Evolutionary conservation across 805 yeast genomes (phyloP).

Genomic region (Kockiozyma suomiensis): DNA sequence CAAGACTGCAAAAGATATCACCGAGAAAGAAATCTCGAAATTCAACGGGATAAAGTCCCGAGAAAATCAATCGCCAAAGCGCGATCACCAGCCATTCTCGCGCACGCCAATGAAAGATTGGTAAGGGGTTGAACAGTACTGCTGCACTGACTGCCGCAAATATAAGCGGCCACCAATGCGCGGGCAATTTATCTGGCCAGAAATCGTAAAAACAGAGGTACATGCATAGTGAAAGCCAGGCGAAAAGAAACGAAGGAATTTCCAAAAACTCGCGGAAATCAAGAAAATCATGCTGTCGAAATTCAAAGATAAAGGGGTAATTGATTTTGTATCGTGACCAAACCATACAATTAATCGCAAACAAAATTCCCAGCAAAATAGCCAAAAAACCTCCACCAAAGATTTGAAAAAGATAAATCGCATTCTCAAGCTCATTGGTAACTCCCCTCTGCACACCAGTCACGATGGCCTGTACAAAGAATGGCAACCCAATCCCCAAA

Average conservation of each 20-base stretch:
- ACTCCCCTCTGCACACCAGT: conserved; percentile 47
- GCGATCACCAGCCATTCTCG: conserved; percentile 78
- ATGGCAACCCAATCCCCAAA: conserved; percentile 70
- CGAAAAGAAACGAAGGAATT: conserved; percentile 62
- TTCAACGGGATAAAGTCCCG: conserved; percentile 93
- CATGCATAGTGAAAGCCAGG: conserved; percentile 59
- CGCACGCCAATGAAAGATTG: conserved; percentile 58
- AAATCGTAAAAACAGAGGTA: conserved; percentile 78
- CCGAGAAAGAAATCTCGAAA: conserved; percentile 93
- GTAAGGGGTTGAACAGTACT: conserved; percentile 63
- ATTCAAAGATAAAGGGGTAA: conserved; percentile 90
- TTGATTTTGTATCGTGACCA: conserved; percentile 80
- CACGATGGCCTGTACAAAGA: conserved; percentile 62
- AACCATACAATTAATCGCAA: conserved; percentile 67
- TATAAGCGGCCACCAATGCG: conserved; percentile 79
- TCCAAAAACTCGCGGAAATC: conserved; percentile 68
- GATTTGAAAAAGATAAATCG: conserved; percentile 68
- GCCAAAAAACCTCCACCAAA: conserved; percentile 90
- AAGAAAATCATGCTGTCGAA: conserved; percentile 66
- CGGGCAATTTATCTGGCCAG: conserved; percentile 62
- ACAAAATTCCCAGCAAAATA: conserved; percentile 60
- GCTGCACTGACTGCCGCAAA: conserved; percentile 58
- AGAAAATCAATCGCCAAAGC: conserved; percentile 67
- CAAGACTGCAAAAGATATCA: conserved; percentile 84
- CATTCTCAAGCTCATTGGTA: conserved; percentile 53